Percentiles rank a stretch among this genome's conserved stretches.
Conservation (phyloP, 352 stramenopile species). For the Phytophthora sansomeana region DNA sequence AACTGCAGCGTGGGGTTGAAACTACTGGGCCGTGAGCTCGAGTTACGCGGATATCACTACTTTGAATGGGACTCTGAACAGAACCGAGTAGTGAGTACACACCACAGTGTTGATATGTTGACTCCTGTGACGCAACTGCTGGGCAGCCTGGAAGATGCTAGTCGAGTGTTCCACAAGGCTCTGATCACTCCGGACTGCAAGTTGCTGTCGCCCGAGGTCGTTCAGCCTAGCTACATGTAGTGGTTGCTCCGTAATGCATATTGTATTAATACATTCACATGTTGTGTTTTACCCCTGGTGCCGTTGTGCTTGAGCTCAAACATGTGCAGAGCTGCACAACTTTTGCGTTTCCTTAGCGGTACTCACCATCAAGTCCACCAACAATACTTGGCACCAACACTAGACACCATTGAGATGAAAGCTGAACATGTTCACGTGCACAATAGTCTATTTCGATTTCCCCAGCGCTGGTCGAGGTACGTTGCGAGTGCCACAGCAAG, state of each 20-base stretch:
- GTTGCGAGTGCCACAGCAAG: not conserved
- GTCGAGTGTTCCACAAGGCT: not conserved
- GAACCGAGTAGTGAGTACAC: not conserved
- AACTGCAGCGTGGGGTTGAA: not conserved
- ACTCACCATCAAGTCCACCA: no score
- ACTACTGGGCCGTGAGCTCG: not conserved
- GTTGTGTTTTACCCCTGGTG: no score
- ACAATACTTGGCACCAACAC: no score
- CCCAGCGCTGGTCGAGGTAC: slow-evolving; percentile 14
- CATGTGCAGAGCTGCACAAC: no score
- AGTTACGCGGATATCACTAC: not conserved
- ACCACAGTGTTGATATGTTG: not conserved
- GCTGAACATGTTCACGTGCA: slow-evolving; percentile 27
- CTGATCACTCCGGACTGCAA: not conserved
- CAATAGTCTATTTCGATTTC: slow-evolving; percentile 51
- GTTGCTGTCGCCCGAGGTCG: not conserved
- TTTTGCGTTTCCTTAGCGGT: no score
- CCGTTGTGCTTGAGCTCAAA: no score
- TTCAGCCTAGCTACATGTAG: not conserved
- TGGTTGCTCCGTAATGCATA: not conserved
- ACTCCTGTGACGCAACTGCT: not conserved
- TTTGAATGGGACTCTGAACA: not conserved
- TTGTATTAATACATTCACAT: not conserved
- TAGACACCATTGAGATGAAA: not conserved
- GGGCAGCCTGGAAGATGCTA: not conserved